Evolutionary conservation across 2,329 filamentous ascomycete species (phyloP), one percentile per base, ranked within the genome.

Genomic region (Akanthomyces dipterigenus): DNA sequence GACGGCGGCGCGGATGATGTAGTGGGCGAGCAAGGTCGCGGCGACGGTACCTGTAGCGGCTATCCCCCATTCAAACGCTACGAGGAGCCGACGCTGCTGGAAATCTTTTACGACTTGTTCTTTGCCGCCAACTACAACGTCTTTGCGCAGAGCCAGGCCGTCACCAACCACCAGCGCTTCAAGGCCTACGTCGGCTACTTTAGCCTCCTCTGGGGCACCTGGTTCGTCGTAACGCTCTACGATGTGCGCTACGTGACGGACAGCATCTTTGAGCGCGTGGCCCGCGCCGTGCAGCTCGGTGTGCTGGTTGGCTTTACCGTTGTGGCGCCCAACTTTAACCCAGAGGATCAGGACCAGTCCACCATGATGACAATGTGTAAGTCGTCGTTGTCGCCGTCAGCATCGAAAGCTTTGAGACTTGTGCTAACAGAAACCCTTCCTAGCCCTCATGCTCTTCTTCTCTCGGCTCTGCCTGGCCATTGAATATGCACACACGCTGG

Each of bases 221-320:
- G 87, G 87, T 79, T 88, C 40, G 77, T 86, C 63, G 81, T 85
- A 26, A 80, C 81, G 8, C 73, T 88, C 1, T 88, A 85, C 69
- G 87, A 89, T 70, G 81, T 88, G 40, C 84, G 86, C 0, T 89
- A 87, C 68, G 80, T 83, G 1, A 78, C 82, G 26, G 86, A 89
- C 70, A 85, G 81, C 43, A 76, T 88, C 38, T 86, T 88, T 66
- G 83, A 88, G 65, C 80, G 86, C 36, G 65, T 78, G 31, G 81
- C 80, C 63, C 83, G 86, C 67, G 82, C 79, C 3, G 64, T 83
- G 2, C 85, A 88, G 64, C 81, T 89, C 5, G 85, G 81, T 28
- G 81, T 85, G 45, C 85, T 89, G 82, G 78, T 87, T 46, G 85
- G 83, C 2, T 87, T 88, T 64, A 83, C 85, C 7, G 82, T 86